Evolutionary conservation across 1,284 basidiomycete species (phyloP).

Genomic region (Inonotus hispidus): DNA sequence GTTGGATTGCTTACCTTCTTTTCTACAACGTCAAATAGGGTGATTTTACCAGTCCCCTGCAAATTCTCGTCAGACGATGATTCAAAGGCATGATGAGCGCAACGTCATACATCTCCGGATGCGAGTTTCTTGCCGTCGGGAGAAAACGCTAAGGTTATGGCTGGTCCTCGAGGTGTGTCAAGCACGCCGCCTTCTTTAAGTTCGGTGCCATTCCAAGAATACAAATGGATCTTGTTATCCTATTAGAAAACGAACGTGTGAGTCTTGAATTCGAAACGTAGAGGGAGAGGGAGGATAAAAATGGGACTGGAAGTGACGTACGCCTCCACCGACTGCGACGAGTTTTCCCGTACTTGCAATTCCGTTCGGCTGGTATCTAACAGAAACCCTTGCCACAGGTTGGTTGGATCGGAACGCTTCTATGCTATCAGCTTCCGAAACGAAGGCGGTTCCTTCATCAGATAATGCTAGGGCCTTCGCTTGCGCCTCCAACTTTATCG

Average conservation of each 20-base stretch:
- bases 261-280: neutral
- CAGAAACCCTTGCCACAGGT: conserved; percentile 49
- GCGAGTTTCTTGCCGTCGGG: conserved; percentile 73
- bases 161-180: conserved; percentile 64
- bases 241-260: conserved; percentile 28
- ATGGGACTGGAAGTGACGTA: conserved; percentile 25
- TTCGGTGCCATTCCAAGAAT: conserved; percentile 61
- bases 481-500: conserved; percentile 51
- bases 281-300: neutral
- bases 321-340: conserved; percentile 76
- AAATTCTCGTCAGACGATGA: neutral
- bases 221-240: conserved; percentile 73
- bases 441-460: conserved; percentile 64
- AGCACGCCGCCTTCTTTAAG: conserved; percentile 53
- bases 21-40: conserved; percentile 69
- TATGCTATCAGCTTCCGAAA: conserved; percentile 61
- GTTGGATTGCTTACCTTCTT: conserved; percentile 43
- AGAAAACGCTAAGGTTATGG: conserved; percentile 80
- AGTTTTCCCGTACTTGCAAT: conserved; percentile 47
- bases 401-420: conserved; percentile 70
- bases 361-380: conserved; percentile 51
- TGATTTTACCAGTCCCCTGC: conserved; percentile 73
- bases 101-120: conserved; percentile 63
- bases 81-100: neutral
- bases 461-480: conserved; percentile 66